A percentile compares a stretch with the other conserved stretches of the same genome.
phyloP scores from a whole-genome alignment of 768 basidiomycete genomes.

The Auriscalpium microsporum region DNA sequence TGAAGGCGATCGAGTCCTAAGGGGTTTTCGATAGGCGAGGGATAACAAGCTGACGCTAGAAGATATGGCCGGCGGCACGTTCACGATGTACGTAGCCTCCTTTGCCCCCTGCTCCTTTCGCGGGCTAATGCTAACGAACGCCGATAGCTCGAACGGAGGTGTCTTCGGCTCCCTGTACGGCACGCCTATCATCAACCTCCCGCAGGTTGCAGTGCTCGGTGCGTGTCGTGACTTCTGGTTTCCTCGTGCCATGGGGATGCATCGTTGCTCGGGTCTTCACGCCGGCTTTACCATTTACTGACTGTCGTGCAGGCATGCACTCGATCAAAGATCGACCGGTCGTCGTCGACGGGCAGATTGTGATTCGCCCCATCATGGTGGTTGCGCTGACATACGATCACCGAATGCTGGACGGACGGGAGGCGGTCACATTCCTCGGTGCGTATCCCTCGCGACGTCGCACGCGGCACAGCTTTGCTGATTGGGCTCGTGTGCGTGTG shows the following conservation, averaged over 20 bases:
- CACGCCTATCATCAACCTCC: slow-evolving; percentile 98
- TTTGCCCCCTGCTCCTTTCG: not conserved
- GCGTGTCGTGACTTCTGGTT: slow-evolving; percentile 14
- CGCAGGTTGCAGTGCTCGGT: slow-evolving; percentile 90
- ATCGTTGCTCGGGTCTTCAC: too few relatives aligned
- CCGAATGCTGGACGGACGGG: slow-evolving; percentile 88
- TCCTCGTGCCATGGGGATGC: too few relatives aligned
- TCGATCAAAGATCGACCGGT: slow-evolving; percentile 85
- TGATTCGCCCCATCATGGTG: slow-evolving; percentile 95
- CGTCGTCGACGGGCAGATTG: slow-evolving; percentile 91
- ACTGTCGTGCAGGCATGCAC: slow-evolving; percentile 65
- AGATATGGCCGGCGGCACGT: slow-evolving; percentile 98
- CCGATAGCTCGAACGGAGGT: slow-evolving; percentile 85
- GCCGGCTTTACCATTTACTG: not conserved
- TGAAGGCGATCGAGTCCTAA: slow-evolving; percentile 6
- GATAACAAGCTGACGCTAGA: slow-evolving; percentile 94
- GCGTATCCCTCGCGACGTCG: slow-evolving; percentile 23
- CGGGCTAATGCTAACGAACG: not conserved
- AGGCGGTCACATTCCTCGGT: slow-evolving; percentile 98
- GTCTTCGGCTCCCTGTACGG: slow-evolving; percentile 97
- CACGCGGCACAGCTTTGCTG: not conserved
- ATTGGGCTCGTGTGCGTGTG: not conserved
- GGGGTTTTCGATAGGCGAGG: slow-evolving; percentile 44
- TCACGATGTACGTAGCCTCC: slow-evolving; percentile 73
- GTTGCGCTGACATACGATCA: slow-evolving; percentile 94